Base-by-base conservation (phyloP, 495 filamentous ascomycete genomes). In the Xanthoparmelia taractica region DNA sequence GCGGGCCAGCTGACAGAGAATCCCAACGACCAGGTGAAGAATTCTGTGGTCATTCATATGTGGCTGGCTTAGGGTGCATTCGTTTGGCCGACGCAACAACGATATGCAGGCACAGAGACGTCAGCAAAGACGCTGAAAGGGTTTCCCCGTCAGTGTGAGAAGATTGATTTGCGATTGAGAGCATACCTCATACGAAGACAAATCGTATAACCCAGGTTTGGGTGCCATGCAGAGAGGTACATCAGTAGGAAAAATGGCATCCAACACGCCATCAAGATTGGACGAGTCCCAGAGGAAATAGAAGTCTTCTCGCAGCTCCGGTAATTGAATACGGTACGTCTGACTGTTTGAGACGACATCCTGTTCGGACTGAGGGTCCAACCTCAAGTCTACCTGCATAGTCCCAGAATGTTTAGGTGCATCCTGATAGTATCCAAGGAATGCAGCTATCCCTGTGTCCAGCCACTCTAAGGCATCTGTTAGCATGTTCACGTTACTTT, bases 161-260 rank as follows among this genome's bases (percentile, higher is more conserved):
- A 31, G 8, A 29, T 1, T 27, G 11, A 29, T 27, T 18, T 2
- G 36, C 23, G 6, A 41, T 2, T 31, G 36, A 41, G 27, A 29
- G n/a, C 57, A 27, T 58, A 58, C 57, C 57, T 58, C 57, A 41
- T 58, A 58, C 43, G 18, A 27, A 17, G 57, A 43, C 57, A 58
- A 8, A 38, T 58, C 37, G 11, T 40, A 58, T 13, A n/a, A 31
- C 5, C 33, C 57, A n/a, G 57, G 13, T 15, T 25, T 41, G 17
- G n/a, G 40, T 41, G 37, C 36, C 31, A 41, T 38, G 34, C 36
- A 41, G 11, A 41, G 40, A 23, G 37, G 57, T 27, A 41, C 40
- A 23, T 41, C 40, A 18, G 57, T 17, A 43, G 37, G 57, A 29
- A 40, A n/a, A 38, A 38, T 11, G 13, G 29, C 11, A 27, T 58